Conservation (phyloP, 176 grass and related monocot genomes). For the Eragrostis nindensis region DNA sequence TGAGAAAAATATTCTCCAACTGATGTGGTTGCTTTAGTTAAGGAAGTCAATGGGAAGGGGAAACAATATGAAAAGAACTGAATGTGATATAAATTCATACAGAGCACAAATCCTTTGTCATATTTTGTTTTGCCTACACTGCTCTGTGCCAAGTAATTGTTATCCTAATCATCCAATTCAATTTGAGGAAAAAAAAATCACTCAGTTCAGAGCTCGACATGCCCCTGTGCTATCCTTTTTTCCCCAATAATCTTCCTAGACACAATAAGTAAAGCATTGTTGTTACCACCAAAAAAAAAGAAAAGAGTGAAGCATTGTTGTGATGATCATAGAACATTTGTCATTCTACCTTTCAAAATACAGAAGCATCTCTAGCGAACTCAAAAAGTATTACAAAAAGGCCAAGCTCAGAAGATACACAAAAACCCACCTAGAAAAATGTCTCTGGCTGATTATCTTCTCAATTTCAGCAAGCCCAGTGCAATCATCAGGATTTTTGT, state of each 20-base stretch:
- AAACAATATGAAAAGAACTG: slow-evolving; percentile 9
- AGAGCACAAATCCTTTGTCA: not conserved
- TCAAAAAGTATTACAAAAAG: slow-evolving; percentile 19
- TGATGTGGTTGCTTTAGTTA: slow-evolving; percentile 26
- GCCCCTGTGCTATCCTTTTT: not conserved
- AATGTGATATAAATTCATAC: not conserved
- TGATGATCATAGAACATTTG: not conserved
- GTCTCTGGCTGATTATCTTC: slow-evolving; percentile 54
- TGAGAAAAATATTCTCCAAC: not conserved
- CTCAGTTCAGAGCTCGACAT: not conserved
- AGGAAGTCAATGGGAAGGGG: not conserved
- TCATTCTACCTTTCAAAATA: slow-evolving; percentile 4
- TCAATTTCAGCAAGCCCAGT: slow-evolving; percentile 55
- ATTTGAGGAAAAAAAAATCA: too few species aligned
- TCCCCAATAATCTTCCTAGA: not conserved
- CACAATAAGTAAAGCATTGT: not conserved
- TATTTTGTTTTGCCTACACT: not conserved
- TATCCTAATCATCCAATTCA: not conserved
- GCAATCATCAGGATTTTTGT: slow-evolving; percentile 32
- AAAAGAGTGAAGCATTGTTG: not conserved
- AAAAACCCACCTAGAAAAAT: slow-evolving; percentile 63
- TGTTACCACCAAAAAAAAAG: too few species aligned
- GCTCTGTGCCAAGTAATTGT: not conserved
- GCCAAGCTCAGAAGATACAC: slow-evolving; percentile 3
- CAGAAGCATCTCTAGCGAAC: not conserved